Base-by-base conservation (phyloP, 2,329 filamentous ascomycete genomes). In the Mollisiaceae sp. region DNA sequence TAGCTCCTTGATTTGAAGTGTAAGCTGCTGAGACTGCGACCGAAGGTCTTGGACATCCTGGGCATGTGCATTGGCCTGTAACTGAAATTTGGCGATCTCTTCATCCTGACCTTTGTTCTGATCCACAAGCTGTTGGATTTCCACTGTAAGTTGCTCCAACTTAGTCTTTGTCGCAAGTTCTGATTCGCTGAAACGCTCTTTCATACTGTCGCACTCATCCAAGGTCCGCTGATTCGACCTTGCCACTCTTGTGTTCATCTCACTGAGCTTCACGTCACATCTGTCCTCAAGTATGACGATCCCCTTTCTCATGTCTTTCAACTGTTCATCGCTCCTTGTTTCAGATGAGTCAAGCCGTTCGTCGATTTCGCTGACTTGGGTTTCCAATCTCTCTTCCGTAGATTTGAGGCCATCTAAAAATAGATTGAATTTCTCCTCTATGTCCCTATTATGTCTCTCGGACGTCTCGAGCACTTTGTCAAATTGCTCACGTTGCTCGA, bases 161-260 rank as follows among this genome's bases (percentile, higher is more conserved):
- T 50, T 36, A 9, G 27, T 24, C 9, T 32, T 24, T 12, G 43
- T 60, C 18, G 27, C 41, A 18, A 59, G 32, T 15, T 20, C 35
- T 32, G 32, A 41, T 15, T 41, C 35, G 6, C 12, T 39, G 22
- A 59, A 8, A 20, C 11, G 20, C 15, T 59, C 59, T 22, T 63
- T 62, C 35, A 62, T 6, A 22, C 54, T 43, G 12, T 65, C 64
- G 22, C 59, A 54, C 12, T 61, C 18, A 6, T 64, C 50, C 4
- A 60, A 45, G 43, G 59, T 60, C 11, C 62, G 56, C 22, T 60
- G 62, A 41, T 64, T 50, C 4, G 47, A 60, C 52, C 54, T 55
- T 6, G 63, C 63, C n/a, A 65, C 1, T 20, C 50, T 27, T 4
- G 27, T 55, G 15, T 50, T 57, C n/a, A 56, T 32, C 38, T 61